Percentiles rank a stretch among this genome's conserved stretches.
phyloP scores from a whole-genome alignment of 1,139 yeast genomes.

The Tardiomyces digboiensis region DNA sequence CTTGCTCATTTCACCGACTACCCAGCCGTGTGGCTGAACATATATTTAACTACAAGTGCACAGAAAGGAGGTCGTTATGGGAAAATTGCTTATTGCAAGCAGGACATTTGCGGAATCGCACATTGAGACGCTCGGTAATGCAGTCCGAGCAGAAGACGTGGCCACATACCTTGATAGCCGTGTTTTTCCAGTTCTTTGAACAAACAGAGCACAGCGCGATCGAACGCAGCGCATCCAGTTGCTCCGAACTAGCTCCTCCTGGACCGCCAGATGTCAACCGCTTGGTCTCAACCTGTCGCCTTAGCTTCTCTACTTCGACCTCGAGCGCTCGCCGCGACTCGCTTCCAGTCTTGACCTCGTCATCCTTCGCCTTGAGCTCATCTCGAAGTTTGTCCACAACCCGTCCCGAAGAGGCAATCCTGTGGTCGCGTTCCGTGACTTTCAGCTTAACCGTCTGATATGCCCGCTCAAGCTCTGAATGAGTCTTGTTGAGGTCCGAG shows the following conservation, averaged over 20 bases:
- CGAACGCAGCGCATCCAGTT: conserved; percentile 71
- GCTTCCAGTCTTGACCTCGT: conserved; percentile 15
- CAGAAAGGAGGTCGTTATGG: conserved; percentile 65
- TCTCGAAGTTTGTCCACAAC: conserved; percentile 16
- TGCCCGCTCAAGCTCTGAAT: conserved; percentile 15
- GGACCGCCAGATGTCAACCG: conserved; percentile 14
- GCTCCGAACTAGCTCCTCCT: conserved; percentile 29
- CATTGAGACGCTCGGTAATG: conserved; percentile 78
- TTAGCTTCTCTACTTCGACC: conserved; percentile 17
- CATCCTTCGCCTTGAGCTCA: conserved; percentile 20
- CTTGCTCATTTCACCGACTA: too few species aligned
- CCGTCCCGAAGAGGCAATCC: conserved; percentile 10
- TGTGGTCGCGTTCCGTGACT: conserved; percentile 8
- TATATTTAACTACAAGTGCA: conserved; percentile 71
- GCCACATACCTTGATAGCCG: conserved; percentile 87
- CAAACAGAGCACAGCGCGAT: conserved; percentile 93
- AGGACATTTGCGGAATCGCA: conserved; percentile 92
- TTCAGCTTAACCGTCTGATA: conserved; percentile 9
- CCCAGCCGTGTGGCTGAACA: too few species aligned
- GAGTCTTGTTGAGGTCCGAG: conserved; percentile 16
- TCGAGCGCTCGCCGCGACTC: conserved; percentile 22
- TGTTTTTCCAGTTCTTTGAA: conserved; percentile 88
- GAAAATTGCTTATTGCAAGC: conserved; percentile 88
- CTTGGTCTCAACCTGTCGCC: conserved; percentile 14
- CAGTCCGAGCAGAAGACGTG: conserved; percentile 89